Evolutionary conservation across 2,329 filamentous ascomycete genomes (phyloP).

Genomic region (Talaromyces islandicus): DNA sequence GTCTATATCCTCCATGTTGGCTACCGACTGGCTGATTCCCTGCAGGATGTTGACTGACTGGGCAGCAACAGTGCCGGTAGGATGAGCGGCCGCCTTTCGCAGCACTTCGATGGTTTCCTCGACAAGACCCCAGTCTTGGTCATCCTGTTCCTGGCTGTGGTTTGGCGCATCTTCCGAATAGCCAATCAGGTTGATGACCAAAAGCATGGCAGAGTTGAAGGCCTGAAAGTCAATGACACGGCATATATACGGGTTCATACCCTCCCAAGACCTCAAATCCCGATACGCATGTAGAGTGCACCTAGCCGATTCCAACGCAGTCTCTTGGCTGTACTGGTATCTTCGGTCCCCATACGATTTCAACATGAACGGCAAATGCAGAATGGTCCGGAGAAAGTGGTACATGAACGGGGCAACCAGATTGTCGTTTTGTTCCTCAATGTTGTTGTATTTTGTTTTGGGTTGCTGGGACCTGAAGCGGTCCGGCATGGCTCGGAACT

Average conservation of each 20-base stretch:
- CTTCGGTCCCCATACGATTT: constrained; percentile 29
- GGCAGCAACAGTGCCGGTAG: constrained; percentile 37
- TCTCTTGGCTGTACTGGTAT: constrained; percentile 34
- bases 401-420: constrained; percentile 36
- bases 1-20: neutral
- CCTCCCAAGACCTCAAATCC: constrained; percentile 22
- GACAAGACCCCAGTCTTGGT: constrained; percentile 32
- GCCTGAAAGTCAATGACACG: constrained; percentile 45
- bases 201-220: constrained; percentile 41
- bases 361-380: constrained; percentile 46
- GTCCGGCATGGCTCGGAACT: constrained; percentile 23
- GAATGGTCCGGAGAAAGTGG: constrained; percentile 31
- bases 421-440: constrained; percentile 25
- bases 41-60: constrained; percentile 39
- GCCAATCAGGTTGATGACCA: constrained; percentile 40
- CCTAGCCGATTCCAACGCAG: constrained; percentile 38
- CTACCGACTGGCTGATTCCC: constrained; percentile 22
- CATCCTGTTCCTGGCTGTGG: constrained; percentile 24
- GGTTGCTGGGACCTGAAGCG: constrained; percentile 24
- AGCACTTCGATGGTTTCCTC: constrained; percentile 27
- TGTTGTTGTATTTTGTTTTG: constrained; percentile 13
- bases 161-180: constrained; percentile 20
- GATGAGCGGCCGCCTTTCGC: constrained; percentile 24
- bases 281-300: constrained; percentile 36
- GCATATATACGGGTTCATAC: constrained; percentile 32